These are phyloP conservation scores for Lunularia cruciata DNA, from an alignment of 225 moss, liverwort and hornwort genomes.

Conservation along the genomic window DNA sequence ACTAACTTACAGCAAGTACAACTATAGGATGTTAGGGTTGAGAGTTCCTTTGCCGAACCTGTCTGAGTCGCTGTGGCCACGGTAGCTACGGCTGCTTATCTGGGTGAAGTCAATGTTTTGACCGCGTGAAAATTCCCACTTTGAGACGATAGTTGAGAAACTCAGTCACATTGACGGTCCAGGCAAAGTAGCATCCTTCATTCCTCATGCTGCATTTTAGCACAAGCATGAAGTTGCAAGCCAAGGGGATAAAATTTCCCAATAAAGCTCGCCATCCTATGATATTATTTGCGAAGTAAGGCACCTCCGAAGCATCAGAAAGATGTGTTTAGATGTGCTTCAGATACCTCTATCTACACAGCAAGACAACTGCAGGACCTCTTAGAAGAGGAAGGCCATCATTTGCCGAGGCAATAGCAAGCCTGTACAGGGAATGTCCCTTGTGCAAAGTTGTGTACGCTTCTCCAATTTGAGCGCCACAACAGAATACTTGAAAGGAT, in stretches of 20 bases:
- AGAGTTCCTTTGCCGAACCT: conserved; percentile 19
- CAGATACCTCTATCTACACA: conserved; percentile 34
- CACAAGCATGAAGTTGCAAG: conserved; percentile 34
- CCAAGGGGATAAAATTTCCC: conserved; percentile 18
- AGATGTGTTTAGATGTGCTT: conserved; percentile 16
- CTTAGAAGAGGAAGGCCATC: conserved; percentile 26
- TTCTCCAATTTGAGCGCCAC: conserved; percentile 26
- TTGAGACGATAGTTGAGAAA: conserved; percentile 9
- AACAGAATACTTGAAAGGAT: conserved; percentile 20
- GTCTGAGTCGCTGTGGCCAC: conserved; percentile 15
- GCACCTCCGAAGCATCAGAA: conserved; percentile 24
- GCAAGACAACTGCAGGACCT: conserved; percentile 33
- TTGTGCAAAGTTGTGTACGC: conserved; percentile 30
- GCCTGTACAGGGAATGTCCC: conserved; percentile 44
- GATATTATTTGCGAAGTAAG: conserved; percentile 22
- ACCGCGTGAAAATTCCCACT: conserved; percentile 11
- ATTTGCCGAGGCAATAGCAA: conserved; percentile 25
- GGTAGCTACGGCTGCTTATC: conserved; percentile 12
- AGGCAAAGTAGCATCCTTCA: conserved; percentile 16
- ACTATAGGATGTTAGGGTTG: too few relatives aligned
- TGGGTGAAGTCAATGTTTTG: conserved; percentile 9
- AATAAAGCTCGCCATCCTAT: conserved; percentile 19
- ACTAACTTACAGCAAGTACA: too few relatives aligned
- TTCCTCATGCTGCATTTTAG: conserved; percentile 18
- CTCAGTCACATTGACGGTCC: conserved; percentile 25